Evolutionary conservation across 2,329 filamentous ascomycete species (phyloP), one percentile per base, ranked within the genome.

Genomic region (Colletotrichum melonis): DNA sequence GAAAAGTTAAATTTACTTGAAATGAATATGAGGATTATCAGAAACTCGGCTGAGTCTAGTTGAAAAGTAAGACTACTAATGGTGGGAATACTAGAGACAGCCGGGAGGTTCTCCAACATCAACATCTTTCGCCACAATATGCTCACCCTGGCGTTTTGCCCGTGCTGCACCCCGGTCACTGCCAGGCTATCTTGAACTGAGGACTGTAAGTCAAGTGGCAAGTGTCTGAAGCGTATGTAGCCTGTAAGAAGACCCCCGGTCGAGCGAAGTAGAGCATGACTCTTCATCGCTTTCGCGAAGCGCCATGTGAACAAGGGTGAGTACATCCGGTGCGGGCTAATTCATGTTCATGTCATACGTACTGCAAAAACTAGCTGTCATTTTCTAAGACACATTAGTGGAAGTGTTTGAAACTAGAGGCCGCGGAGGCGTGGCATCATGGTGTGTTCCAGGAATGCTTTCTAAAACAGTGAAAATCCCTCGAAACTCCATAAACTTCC

Each of bases 11-110:
- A 7, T 42, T 1, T 16, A 1, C 3, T 1, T 7, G 8, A 7
- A 0, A 19, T 1, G 16, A 3, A 42, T 19, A 8, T 42, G 4
- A 42, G 5, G 1, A 19, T 19, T 19, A 0, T 19, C 0, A 5
- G 16, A 4, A 4, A 7, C 16, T 42, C 0, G 38, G 2, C 14
- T 42, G 38, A 42, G 6, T 42, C 16, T 19, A 6, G 6, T 0
- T 19, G 5, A 7, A 42, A 2, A 19, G 6, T 42, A 6, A 3
- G 38, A 8, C 16, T 42, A 5, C 14, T 1, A 16, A 8, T 42
- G 7, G 6, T 8, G 16, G 16, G 2, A 1, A 19, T 42, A 19
- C 2, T 7, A 16, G 16, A 7, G 16, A 19, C 14, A 19, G 38
- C 38, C 0, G 38, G 2, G 16, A 42, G 5, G 14, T 8, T 16